Percentiles rank a stretch among this genome's conserved stretches.
These are phyloP conservation scores for Rhizomucor pusillus DNA, from an alignment of 371 early-diverging fungal genomes.

Conservation along the genomic window DNA sequence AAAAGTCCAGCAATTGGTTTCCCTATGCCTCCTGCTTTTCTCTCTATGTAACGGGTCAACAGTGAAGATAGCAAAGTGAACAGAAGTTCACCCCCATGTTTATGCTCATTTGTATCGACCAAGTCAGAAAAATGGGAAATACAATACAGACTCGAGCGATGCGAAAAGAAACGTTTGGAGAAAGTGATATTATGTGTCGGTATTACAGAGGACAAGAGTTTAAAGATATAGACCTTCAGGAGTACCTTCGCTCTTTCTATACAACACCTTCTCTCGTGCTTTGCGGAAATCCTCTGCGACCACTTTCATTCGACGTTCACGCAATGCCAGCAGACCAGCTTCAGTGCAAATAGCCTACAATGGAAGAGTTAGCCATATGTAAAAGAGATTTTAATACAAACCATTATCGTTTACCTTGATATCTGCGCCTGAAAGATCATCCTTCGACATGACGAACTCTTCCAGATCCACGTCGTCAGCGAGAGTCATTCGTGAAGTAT, in stretches of 20 bases:
- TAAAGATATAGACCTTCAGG: slow-evolving; percentile 96
- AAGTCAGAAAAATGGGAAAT: too few relatives aligned
- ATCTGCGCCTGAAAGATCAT: slow-evolving; percentile 99
- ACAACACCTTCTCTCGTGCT: slow-evolving; percentile 99
- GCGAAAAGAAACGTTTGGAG: too few relatives aligned
- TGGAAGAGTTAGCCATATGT: background rate
- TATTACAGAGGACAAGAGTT: slow-evolving; percentile 2
- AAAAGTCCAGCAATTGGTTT: too few relatives aligned
- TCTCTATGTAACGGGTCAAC: too few relatives aligned
- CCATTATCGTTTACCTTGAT: slow-evolving; percentile 73
- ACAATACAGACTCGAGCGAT: too few relatives aligned
- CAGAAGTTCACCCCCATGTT: too few relatives aligned
- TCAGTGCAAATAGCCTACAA: slow-evolving; percentile 98
- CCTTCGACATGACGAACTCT: slow-evolving; percentile 98
- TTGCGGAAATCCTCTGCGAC: slow-evolving; percentile 97
- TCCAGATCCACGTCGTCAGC: slow-evolving; percentile 98
- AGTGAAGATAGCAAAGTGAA: too few relatives aligned
- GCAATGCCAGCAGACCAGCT: slow-evolving; percentile 97
- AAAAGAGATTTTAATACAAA: background rate
- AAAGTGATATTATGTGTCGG: too few relatives aligned
- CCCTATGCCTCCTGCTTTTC: too few relatives aligned
- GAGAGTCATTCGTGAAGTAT: slow-evolving; percentile 98
- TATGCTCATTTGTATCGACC: too few relatives aligned
- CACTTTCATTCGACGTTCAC: slow-evolving; percentile 99
- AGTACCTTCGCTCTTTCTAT: slow-evolving; percentile 98